A percentile compares a stretch with the other conserved stretches of the same genome.
These are phyloP conservation scores for Camellia oleifera DNA, from an alignment of 179 eudicot species.

Conservation along the genomic window DNA sequence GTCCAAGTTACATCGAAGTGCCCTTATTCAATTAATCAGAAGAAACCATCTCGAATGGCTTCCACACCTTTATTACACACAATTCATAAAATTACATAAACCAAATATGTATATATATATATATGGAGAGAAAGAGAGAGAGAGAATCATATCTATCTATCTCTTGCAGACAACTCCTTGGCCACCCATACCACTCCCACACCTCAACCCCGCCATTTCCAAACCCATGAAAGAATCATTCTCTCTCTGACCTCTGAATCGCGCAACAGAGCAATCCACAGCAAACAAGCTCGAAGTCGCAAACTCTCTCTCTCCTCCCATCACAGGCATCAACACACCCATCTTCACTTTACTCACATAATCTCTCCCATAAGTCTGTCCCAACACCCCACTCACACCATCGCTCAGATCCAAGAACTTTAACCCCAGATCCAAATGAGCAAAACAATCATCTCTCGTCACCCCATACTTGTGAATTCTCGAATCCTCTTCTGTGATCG, in stretches of 20 bases:
- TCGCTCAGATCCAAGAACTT: conserved; percentile 56
- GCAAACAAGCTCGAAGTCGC: conserved; percentile 46
- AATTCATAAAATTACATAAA: too few species aligned
- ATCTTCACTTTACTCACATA: conserved; percentile 60
- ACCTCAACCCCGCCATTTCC: conserved; percentile 40
- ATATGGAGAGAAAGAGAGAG: too few species aligned
- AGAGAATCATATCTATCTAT: background rate
- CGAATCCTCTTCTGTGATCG: conserved; percentile 47
- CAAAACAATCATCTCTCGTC: conserved; percentile 58
- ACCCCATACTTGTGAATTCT: conserved; percentile 64
- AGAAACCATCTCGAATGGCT: too few species aligned
- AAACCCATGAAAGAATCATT: background rate
- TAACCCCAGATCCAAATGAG: conserved; percentile 74
- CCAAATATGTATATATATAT: too few species aligned
- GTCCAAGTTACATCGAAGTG: too few species aligned
- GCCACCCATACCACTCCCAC: conserved; percentile 47
- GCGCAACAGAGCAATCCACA: conserved; percentile 51
- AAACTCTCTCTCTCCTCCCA: conserved; percentile 64
- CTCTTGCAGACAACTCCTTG: conserved; percentile 67
- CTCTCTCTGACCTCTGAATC: conserved; percentile 23
- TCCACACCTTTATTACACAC: too few species aligned
- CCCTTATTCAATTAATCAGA: too few species aligned
- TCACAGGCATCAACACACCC: conserved; percentile 62
- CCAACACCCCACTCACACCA: conserved; percentile 57
- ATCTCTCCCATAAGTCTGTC: conserved; percentile 55